Base-by-base conservation (phyloP, 164 flowering plant species). In the Litsea cubeba region DNA sequence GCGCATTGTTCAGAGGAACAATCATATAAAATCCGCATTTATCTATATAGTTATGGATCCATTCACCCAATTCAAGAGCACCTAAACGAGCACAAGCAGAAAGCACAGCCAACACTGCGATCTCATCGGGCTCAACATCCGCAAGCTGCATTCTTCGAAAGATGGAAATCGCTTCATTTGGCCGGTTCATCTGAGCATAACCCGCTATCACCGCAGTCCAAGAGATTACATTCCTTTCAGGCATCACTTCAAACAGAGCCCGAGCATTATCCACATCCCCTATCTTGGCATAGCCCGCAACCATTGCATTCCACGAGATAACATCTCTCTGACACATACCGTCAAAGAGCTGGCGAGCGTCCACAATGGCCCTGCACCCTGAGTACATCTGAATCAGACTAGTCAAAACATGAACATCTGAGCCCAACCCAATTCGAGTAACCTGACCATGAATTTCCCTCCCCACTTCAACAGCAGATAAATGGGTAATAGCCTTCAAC, bases 21-120 rank as follows among this genome's bases (percentile, higher is more conserved):
- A 76, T 81, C 65, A 46, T 78, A 46, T 24, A 3, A 17, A 89
- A 65, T 23, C 81, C 74, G 62, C 69, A 83, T 58, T 75, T 77
- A 7, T 78, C 81, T 11, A 88, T 78, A 28, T 82, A 84, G 71
- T 74, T 72, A 76, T 83, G 84, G 30, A 89, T 81, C 87, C 91
- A 83, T 73, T 87, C 85, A 26, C 92, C 91, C 70, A 88, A 70
- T 71, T 86, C 83, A 24, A 87, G 79, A 8, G 85, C 87, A 51
- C 93, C 90, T 76, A 86, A 65, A 65, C 83, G 79, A 4, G 93
- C 89, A 78, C 90, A 88, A 73, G 91, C 95, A 0, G 93, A 88
- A 50, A 91, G 86, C 2, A 71, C 89, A 63, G 87, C 87, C 84
- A 86, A 54, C 85, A 91, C 67, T 24, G 93, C 77, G 32, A 87